These are phyloP conservation scores for Abrus pulchellus DNA, from an alignment of 306 rosid genomes.

Conservation along the genomic window DNA sequence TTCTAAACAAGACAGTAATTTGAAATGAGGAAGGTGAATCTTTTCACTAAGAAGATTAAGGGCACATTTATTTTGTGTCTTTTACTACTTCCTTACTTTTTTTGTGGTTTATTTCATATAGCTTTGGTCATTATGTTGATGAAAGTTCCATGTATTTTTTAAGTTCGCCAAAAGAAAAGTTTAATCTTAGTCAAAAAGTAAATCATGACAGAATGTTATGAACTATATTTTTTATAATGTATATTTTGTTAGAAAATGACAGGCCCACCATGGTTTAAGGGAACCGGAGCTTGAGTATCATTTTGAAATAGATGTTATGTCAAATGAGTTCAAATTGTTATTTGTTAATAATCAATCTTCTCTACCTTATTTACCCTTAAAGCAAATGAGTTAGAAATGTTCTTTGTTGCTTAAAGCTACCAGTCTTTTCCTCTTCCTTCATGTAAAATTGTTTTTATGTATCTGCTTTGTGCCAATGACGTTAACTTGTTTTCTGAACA, in stretches of 20 bases:
- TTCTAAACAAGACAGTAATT: constrained; percentile 25
- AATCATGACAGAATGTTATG: background rate
- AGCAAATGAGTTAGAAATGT: constrained; percentile 31
- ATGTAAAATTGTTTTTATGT: constrained; percentile 20
- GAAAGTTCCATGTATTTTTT: constrained; percentile 26
- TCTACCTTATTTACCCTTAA: constrained; percentile 22
- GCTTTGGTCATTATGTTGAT: constrained; percentile 11
- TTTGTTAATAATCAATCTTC: constrained; percentile 26
- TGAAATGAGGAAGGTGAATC: constrained; percentile 17
- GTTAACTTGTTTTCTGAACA: constrained; percentile 53
- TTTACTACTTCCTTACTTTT: background rate
- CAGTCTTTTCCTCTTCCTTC: background rate
- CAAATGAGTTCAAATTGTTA: constrained; percentile 18
- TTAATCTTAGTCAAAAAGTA: background rate
- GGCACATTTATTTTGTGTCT: background rate
- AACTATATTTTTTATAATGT: constrained; percentile 7
- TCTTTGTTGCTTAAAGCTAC: constrained; percentile 30
- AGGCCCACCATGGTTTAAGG: constrained; percentile 5
- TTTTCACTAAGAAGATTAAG: constrained; percentile 17
- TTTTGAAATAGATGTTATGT: constrained; percentile 34
- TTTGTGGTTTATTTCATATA: constrained; percentile 12
- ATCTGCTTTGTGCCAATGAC: constrained; percentile 28
- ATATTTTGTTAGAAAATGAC: constrained; percentile 27
- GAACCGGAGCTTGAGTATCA: constrained; percentile 19
- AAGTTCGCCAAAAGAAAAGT: background rate